A percentile compares a stretch with the other conserved stretches of the same genome.
These are phyloP conservation scores for Pinus taeda DNA, from an alignment of 75 land plant species.

Conservation along the genomic window DNA sequence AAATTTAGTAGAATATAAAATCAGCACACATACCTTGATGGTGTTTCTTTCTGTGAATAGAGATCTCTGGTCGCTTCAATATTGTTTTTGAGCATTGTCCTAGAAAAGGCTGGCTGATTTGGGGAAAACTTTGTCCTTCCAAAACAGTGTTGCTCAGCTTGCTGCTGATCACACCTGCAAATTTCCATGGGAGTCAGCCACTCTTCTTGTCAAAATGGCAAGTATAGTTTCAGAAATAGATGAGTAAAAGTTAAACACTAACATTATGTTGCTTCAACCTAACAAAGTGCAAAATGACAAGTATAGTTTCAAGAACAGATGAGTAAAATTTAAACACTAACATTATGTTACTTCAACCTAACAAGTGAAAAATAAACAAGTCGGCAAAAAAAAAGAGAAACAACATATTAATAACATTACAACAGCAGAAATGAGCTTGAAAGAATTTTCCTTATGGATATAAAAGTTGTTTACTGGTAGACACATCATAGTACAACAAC, in stretches of 20 bases:
- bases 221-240: neutral
- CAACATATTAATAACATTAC: neutral
- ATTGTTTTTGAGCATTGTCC: no score
- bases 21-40: neutral
- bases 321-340: neutral
- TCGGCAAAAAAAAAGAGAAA: neutral
- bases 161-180: slow-evolving; percentile 3
- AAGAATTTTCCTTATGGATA: neutral
- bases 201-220: neutral
- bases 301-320: neutral
- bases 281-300: neutral
- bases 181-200: neutral
- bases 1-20: neutral
- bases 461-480: neutral
- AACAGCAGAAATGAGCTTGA: neutral
- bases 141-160: no score
- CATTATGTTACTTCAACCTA: neutral
- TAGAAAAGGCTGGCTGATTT: no score
- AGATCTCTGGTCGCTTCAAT: no score
- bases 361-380: neutral
- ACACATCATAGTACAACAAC: neutral
- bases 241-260: neutral
- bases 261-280: neutral
- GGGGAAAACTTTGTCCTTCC: no score
- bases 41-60: no score